phyloP scores from a whole-genome alignment of 345 rosid genomes.

The Syzygium oleosum region DNA sequence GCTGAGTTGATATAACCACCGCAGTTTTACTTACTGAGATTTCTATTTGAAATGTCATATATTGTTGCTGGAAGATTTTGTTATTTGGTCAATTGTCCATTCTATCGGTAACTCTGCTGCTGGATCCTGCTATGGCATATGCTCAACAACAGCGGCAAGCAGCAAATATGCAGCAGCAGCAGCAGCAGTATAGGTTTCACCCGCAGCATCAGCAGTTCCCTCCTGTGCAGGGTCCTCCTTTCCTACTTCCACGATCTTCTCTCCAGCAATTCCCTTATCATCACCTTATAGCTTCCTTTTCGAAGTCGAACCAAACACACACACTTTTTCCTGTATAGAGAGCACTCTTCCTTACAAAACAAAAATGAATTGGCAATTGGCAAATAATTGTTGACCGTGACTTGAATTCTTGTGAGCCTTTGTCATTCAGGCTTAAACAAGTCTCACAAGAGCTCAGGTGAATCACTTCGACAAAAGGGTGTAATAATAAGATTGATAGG shows the following conservation, averaged over 20 bases:
- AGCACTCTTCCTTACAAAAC: too few species aligned
- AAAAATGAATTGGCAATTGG: too few species aligned
- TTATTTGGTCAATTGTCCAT: background rate
- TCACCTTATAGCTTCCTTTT: constrained; percentile 45
- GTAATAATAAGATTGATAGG: constrained; percentile 23
- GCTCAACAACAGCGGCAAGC: constrained; percentile 66
- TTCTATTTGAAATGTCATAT: background rate
- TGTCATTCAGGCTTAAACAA: constrained; percentile 17
- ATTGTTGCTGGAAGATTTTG: background rate
- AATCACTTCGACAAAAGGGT: constrained; percentile 27
- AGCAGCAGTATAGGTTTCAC: constrained; percentile 59
- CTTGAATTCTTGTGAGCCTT: background rate
- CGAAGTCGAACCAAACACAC: too few species aligned
- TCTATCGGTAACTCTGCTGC: background rate
- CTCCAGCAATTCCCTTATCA: constrained; percentile 80
- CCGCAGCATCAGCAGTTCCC: constrained; percentile 77
- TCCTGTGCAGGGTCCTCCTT: constrained; percentile 41
- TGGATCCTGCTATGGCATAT: constrained; percentile 60
- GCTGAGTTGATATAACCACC: background rate
- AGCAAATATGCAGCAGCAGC: constrained; percentile 41
- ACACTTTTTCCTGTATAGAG: background rate
- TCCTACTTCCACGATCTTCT: constrained; percentile 68
- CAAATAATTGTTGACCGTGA: too few species aligned
- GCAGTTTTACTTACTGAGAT: background rate
- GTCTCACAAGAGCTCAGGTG: constrained; percentile 52